A percentile compares a stretch with the other conserved stretches of the same genome.
These are phyloP conservation scores for Colletotrichum camelliae DNA, from an alignment of 2,329 filamentous ascomycete species.

Conservation along the genomic window DNA sequence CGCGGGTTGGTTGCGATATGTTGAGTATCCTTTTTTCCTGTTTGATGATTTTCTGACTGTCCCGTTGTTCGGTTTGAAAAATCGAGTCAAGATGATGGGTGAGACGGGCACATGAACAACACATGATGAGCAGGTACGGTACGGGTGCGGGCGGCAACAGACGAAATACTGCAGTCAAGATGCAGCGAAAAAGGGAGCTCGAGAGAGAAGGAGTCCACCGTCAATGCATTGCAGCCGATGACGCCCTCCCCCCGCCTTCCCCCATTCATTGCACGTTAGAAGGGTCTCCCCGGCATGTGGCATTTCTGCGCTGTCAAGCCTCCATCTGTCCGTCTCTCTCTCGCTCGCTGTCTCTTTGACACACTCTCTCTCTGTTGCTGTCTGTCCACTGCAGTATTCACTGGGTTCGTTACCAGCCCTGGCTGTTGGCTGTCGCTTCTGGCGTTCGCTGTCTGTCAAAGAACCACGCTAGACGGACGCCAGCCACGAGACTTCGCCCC, in stretches of 20 bases:
- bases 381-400: neutral
- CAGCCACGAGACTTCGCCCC: neutral
- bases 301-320: conserved; percentile 10
- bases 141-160: neutral
- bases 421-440: neutral
- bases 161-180: neutral
- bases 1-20: neutral
- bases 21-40: neutral
- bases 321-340: neutral
- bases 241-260: neutral
- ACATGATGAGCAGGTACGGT: too few relatives aligned
- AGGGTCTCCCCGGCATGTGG: conserved; percentile 10
- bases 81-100: neutral
- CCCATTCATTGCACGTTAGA: conserved; percentile 3
- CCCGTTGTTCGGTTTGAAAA: neutral
- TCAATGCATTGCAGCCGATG: conserved; percentile 17
- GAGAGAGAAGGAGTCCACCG: neutral
- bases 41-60: neutral
- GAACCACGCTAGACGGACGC: neutral
- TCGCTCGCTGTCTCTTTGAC: neutral
- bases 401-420: neutral
- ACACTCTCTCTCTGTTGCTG: neutral
- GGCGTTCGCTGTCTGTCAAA: neutral
- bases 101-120: neutral
- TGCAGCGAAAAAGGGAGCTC: neutral